Conservation (phyloP, 805 yeast species). For the Tetrapisispora nanseiensis region DNA sequence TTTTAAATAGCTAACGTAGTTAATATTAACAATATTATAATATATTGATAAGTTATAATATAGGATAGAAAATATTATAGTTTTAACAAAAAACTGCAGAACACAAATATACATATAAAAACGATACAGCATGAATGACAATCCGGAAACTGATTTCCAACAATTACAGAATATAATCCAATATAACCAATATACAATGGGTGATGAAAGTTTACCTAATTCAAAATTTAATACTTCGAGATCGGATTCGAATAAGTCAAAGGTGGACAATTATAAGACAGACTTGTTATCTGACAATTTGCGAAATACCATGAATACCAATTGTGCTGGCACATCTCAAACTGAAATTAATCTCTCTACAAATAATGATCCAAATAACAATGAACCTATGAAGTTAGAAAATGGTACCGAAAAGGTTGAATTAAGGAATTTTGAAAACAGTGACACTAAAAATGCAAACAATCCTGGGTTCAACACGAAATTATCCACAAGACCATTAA, state of each 20-base stretch:
- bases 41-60: too few species aligned
- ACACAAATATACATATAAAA: too few species aligned
- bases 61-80: too few species aligned
- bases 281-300: background rate
- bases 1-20: too few species aligned
- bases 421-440: background rate
- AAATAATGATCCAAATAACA: too few species aligned
- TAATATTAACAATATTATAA: too few species aligned
- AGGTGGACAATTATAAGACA: background rate
- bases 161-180: slow-evolving; percentile 3
- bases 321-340: background rate
- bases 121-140: slow-evolving; percentile 1
- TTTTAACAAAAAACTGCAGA: background rate
- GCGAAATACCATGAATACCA: background rate
- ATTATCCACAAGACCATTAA: background rate
- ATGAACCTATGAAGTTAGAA: background rate
- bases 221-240: background rate
- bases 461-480: background rate
- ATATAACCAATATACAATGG: slow-evolving; percentile 4
- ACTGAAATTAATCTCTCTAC: too few species aligned
- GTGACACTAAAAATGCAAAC: background rate
- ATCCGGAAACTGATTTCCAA: slow-evolving; percentile 1
- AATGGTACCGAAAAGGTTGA: background rate
- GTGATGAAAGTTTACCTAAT: background rate
- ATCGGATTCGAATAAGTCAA: background rate